Base-by-base conservation (phyloP, 176 grass and related monocot species). In the Musa beccarii region DNA sequence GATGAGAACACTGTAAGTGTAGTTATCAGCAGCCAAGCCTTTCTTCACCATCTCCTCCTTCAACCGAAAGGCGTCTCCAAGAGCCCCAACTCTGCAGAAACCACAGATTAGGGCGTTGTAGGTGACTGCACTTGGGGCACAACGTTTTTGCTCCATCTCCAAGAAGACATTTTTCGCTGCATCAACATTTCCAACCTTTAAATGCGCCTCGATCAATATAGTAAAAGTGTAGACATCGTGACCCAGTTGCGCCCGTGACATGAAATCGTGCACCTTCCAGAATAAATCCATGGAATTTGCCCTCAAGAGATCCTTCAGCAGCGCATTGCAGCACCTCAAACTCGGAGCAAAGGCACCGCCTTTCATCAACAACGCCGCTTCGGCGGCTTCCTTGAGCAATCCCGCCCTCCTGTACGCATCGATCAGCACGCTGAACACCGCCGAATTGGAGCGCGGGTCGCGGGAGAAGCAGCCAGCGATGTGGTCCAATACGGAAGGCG, bases 61-160 rank as follows among this genome's bases (percentile, higher is more conserved):
- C 51, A 86, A 85, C 43, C 70, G 65, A 73, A 96, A 87, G 8
- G 88, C 92, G 64, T 90, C 83, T 13, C 80, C 79, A 2, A 96
- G 68, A 74, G 79, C 81, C 14, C 92, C 84, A 21, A 22, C 54
- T 71, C 78, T 86, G 68, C 83, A 96, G 16, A 96, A 80, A 49
- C 85, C 76, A 81, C 51, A 75, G 77, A 96, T 96, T 74, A 96
- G 66, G 11, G 78, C 80, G 68, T 96, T 87, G 71, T 91, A 96
- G 8, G 72, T 85, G 17, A 91, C 76, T 2, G 73, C 12, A 68
- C 82, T 89, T 59, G 86, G 68, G 59, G 65, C 61, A 51, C 80
- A 90, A 59, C 88, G 83, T 43, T 69, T 90, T 51, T 65, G 53
- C 71, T 85, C 78, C 91, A 95, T 95, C 64, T 86, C 83, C 61